Conservation (phyloP, 805 yeast species). For the Pichia rugopelliculosa region DNA sequence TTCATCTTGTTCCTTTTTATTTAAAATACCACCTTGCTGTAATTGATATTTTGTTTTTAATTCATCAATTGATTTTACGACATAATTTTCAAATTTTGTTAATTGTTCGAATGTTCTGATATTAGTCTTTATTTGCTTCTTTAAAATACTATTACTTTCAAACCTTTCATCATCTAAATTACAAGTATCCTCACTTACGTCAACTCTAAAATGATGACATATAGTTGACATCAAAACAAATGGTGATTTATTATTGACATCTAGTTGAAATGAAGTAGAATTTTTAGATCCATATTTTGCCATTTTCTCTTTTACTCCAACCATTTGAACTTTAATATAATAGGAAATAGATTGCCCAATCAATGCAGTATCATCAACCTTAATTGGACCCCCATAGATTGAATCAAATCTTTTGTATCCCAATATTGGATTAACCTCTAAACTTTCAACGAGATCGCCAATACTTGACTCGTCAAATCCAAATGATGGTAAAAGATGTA, state of each 20-base stretch:
- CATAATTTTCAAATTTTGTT: slow-evolving; percentile 5
- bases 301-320: slow-evolving; percentile 32
- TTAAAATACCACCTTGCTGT: neutral
- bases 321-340: slow-evolving; percentile 44
- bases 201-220: slow-evolving; percentile 15
- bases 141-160: neutral
- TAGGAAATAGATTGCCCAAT: slow-evolving; percentile 39
- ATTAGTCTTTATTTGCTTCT: neutral
- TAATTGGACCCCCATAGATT: slow-evolving; percentile 42
- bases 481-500: slow-evolving; percentile 33
- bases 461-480: slow-evolving; percentile 24
- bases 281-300: slow-evolving; percentile 14
- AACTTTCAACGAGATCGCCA: slow-evolving; percentile 8
- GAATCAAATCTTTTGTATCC: slow-evolving; percentile 45
- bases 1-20: slow-evolving; percentile 3
- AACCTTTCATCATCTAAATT: neutral
- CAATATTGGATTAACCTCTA: slow-evolving; percentile 30
- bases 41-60: slow-evolving; percentile 4
- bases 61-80: slow-evolving; percentile 3
- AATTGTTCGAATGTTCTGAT: slow-evolving; percentile 6
- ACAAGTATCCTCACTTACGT: neutral
- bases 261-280: neutral
- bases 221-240: slow-evolving; percentile 15
- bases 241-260: slow-evolving; percentile 9
- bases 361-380: slow-evolving; percentile 38